These are phyloP conservation scores for Trichosanthes cucumerina DNA, from an alignment of 306 rosid genomes.

Conservation along the genomic window DNA sequence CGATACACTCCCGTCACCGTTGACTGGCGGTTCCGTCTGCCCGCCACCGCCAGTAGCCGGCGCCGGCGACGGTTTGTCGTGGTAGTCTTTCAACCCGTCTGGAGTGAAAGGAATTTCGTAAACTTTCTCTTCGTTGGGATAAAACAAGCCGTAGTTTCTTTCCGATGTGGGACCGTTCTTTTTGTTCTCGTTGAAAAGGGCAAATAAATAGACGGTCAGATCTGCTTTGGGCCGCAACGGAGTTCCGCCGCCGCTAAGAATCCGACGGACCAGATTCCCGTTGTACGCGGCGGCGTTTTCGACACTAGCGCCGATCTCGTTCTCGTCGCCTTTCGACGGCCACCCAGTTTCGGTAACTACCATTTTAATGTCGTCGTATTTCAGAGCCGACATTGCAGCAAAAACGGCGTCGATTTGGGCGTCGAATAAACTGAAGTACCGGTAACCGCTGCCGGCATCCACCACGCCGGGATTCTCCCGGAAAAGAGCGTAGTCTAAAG, in stretches of 20 bases:
- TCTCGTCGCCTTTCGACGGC: constrained; percentile 77
- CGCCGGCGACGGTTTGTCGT: constrained; percentile 23
- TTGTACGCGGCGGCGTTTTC: constrained; percentile 86
- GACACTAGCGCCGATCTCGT: constrained; percentile 67
- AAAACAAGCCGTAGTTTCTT: constrained; percentile 77
- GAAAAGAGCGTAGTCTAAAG: constrained; percentile 75
- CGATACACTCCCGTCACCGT: constrained; percentile 47
- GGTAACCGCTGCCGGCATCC: constrained; percentile 72
- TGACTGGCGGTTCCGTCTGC: constrained; percentile 17
- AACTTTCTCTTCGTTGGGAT: constrained; percentile 53
- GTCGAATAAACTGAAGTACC: constrained; percentile 68
- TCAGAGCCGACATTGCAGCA: constrained; percentile 54
- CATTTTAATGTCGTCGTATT: constrained; percentile 51
- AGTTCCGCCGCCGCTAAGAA: constrained; percentile 61
- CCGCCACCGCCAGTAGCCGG: constrained; percentile 16
- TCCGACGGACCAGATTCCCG: constrained; percentile 76
- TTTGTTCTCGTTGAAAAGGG: constrained; percentile 75
- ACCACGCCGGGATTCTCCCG: constrained; percentile 66
- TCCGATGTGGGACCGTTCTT: constrained; percentile 80
- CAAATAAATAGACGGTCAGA: constrained; percentile 81
- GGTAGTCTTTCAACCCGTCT: constrained; percentile 38
- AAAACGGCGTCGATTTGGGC: constrained; percentile 98
- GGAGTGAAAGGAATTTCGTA: constrained; percentile 62
- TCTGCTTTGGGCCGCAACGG: constrained; percentile 69
- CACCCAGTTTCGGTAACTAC: constrained; percentile 86